Evolutionary conservation across 2,329 filamentous ascomycete genomes (phyloP).

Genomic region (Blumeriella jaapii): DNA sequence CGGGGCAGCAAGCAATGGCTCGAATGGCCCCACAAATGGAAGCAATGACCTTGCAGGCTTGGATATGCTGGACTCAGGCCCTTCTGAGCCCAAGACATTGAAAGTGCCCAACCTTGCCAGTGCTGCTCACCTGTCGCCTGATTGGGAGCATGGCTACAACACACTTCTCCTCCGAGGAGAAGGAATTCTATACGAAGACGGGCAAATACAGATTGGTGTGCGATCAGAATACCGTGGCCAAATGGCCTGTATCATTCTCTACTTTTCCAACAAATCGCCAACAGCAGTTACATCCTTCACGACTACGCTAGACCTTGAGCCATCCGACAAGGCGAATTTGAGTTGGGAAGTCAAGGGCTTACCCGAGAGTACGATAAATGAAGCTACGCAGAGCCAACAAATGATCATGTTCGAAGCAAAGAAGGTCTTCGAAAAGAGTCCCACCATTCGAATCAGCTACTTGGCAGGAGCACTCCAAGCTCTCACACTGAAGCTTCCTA

Average conservation of each 20-base stretch:
- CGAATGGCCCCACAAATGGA: conserved; percentile 40
- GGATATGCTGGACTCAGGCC: conserved; percentile 56
- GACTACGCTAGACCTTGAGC: conserved; percentile 78
- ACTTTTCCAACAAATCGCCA: conserved; percentile 90
- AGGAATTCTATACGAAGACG: conserved; percentile 88
- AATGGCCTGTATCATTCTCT: conserved; percentile 88
- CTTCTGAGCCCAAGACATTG: conserved; percentile 43
- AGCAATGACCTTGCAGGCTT: conserved; percentile 66
- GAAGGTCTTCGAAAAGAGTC: conserved; percentile 67
- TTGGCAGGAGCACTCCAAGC: conserved; percentile 88
- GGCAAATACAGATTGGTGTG: conserved; percentile 83
- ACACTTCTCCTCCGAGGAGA: conserved; percentile 68
- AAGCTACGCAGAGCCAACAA: conserved; percentile 74
- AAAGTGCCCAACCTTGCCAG: conserved; percentile 79
- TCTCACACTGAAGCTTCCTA: conserved; percentile 78
- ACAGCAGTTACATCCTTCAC: conserved; percentile 83
- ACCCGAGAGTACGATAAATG: conserved; percentile 67
- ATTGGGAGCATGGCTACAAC: conserved; percentile 88
- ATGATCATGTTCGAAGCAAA: conserved; percentile 91
- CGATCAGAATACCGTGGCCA: conserved; percentile 93
- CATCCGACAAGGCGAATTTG: conserved; percentile 50
- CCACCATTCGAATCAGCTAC: conserved; percentile 90
- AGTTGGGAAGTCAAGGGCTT: conserved; percentile 82
- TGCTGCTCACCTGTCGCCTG: conserved; percentile 82
- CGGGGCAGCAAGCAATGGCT: conserved; percentile 35